Base-by-base conservation (phyloP, 1,139 yeast species). In the Candida pseudoviswanathii region DNA sequence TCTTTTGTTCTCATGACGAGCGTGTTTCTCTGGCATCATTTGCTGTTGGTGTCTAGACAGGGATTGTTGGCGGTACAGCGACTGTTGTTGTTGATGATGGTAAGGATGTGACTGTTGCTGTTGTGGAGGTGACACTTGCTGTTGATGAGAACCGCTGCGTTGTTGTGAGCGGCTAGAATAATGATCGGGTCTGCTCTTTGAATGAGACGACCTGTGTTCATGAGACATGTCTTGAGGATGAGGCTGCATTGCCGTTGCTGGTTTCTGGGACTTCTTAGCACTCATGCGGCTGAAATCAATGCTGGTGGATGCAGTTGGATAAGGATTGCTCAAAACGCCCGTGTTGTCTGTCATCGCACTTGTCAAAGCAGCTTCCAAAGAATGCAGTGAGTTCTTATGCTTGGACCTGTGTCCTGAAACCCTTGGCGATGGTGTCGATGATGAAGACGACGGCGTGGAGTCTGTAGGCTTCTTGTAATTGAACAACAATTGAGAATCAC, bases 401-500 rank as follows among this genome's bases (percentile, higher is more conserved):
- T 37, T 37, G 24, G 27, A 24, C 27, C 47, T 43, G 10, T 43
- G 50, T 5, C 46, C 46, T 10, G 41, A 43, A 7, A 46, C 21
- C n/a, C 26, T 43, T 27, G 46, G 30, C 9, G 43, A 26, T 16
- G 40, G 25, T 5, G 41, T 22, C 11, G 31, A 16, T 16, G 16
- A 16, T 16, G 16, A 16, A 16, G 16, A 16, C 16, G 16, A 16
- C 16, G 16, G 16, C 16, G 31, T 11, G 43, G 49, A 29, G 26
- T 50, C 54, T 31, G 21, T 46, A 29, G 58, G 57, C 29, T 49
- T 64, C 42, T 65, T 62, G 53, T 70, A 71, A 47, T 66, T 67
- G 56, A 71, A 71, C 40, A 71, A 59, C 40, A 66, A 51, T 52
- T 68, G 74, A 2, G 75, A 69, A 48, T 64, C 67, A 24, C 71